A percentile compares a stretch with the other conserved stretches of the same genome.
Conservation (phyloP, 106 monocot species). For the Allium fistulosum region DNA sequence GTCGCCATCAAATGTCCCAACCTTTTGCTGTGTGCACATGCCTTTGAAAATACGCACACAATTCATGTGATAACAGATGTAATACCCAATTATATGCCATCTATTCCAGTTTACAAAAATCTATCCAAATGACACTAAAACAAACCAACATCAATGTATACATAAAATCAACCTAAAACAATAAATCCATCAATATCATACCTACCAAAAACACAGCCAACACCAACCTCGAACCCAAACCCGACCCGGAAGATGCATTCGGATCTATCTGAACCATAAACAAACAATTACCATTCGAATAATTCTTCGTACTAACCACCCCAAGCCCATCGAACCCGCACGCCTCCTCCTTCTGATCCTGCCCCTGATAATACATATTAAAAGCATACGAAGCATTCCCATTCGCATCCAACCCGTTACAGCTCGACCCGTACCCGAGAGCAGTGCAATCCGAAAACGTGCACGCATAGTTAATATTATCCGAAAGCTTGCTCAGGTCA, state of each 20-base stretch:
- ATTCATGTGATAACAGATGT: too few relatives aligned
- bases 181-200: too few relatives aligned
- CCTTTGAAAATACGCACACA: too few relatives aligned
- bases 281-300: constrained; percentile 27
- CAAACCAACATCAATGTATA: too few relatives aligned
- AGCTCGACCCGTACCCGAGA: constrained; percentile 60
- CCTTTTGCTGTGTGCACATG: too few relatives aligned
- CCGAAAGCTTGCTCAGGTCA: constrained; percentile 28
- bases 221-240: too few relatives aligned
- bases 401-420: constrained; percentile 35
- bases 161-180: too few relatives aligned
- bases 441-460: constrained; percentile 56
- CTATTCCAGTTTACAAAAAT: too few relatives aligned
- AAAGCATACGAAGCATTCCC: constrained; percentile 73
- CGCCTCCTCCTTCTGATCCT: constrained; percentile 39
- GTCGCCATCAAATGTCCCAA: too few relatives aligned
- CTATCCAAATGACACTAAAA: too few relatives aligned
- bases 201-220: too few relatives aligned
- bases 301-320: constrained; percentile 27
- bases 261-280: constrained; percentile 40
- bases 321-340: constrained; percentile 55
- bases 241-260: neutral
- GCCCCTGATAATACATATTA: constrained; percentile 53
- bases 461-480: constrained; percentile 53
- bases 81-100: too few relatives aligned